These are phyloP conservation scores for Cercospora berteroae DNA, from an alignment of 2,329 filamentous ascomycete genomes.

Conservation along the genomic window DNA sequence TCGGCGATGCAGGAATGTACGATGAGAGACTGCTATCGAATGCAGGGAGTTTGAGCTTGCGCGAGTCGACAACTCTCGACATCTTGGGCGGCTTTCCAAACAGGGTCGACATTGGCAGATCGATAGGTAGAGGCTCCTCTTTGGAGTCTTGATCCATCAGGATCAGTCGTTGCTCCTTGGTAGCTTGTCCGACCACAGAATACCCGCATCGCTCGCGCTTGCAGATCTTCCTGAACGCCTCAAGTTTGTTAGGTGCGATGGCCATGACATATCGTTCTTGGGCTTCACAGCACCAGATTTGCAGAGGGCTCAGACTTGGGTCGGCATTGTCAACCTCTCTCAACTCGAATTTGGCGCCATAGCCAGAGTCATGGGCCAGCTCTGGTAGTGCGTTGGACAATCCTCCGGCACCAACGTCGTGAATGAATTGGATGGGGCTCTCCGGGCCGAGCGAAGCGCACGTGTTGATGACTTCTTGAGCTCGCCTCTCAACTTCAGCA, in stretches of 20 bases:
- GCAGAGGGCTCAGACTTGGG: conserved; percentile 86
- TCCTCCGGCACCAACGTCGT: conserved; percentile 94
- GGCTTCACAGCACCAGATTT: conserved; percentile 97
- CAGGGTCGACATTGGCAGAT: conserved; percentile 81
- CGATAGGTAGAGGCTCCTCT: conserved; percentile 74
- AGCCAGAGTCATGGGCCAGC: conserved; percentile 85
- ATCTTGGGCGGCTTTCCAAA: conserved; percentile 87
- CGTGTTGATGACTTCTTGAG: conserved; percentile 96
- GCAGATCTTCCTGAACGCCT: conserved; percentile 66
- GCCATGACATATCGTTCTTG: conserved; percentile 95
- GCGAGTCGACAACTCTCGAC: conserved; percentile 68
- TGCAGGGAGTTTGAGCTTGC: conserved; percentile 63
- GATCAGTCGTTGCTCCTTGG: conserved; percentile 70
- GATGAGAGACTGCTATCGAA: conserved; percentile 74
- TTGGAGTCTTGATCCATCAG: conserved; percentile 77
- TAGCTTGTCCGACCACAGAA: conserved; percentile 82
- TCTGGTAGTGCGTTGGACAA: conserved; percentile 82
- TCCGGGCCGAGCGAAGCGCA: conserved; percentile 79
- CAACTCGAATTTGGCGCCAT: conserved; percentile 90
- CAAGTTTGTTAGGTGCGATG: conserved; percentile 76
- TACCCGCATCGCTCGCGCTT: conserved; percentile 86
- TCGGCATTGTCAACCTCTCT: conserved; percentile 90
- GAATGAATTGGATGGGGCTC: conserved; percentile 93
- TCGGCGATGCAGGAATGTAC: conserved; percentile 59
- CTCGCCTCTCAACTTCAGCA: conserved; percentile 90